phyloP scores from a whole-genome alignment of 768 basidiomycete genomes.

The Hydnomerulius pinastri region DNA sequence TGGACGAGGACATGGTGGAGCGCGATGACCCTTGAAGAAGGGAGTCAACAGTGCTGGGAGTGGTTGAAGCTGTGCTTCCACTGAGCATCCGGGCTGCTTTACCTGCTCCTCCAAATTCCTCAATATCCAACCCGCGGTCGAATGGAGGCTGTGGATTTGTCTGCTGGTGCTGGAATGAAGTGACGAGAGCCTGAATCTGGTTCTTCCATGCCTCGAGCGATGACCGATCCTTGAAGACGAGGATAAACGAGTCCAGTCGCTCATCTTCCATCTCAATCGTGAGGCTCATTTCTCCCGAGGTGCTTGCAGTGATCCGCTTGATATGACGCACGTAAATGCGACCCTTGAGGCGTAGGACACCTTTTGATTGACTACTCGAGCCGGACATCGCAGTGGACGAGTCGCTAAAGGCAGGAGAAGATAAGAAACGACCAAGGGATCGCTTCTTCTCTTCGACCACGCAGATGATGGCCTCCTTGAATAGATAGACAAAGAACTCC shows the following conservation, averaged over 20 bases:
- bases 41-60: slow-evolving; percentile 61
- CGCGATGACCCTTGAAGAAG: slow-evolving; percentile 66
- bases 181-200: slow-evolving; percentile 79
- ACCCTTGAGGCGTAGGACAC: slow-evolving; percentile 89
- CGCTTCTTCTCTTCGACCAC: slow-evolving; percentile 96
- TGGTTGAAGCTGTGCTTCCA: slow-evolving; percentile 64
- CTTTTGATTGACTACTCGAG: slow-evolving; percentile 41
- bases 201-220: slow-evolving; percentile 88
- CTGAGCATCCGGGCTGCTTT: slow-evolving; percentile 82
- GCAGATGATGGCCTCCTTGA: slow-evolving; percentile 97
- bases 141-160: slow-evolving; percentile 35
- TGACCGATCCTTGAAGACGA: slow-evolving; percentile 91
- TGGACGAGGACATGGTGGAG: slow-evolving; percentile 73
- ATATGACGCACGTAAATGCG: slow-evolving; percentile 96
- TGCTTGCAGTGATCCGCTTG: slow-evolving; percentile 81
- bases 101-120: slow-evolving; percentile 77
- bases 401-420: slow-evolving; percentile 60
- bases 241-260: slow-evolving; percentile 88
- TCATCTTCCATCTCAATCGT: slow-evolving; percentile 99
- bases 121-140: slow-evolving; percentile 53
- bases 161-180: slow-evolving; percentile 63
- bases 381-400: slow-evolving; percentile 43
- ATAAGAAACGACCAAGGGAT: slow-evolving; percentile 72
- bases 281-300: slow-evolving; percentile 83
- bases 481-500: slow-evolving; percentile 96